Conservation (phyloP, 345 rosid species). For the Turnera subulata region DNA sequence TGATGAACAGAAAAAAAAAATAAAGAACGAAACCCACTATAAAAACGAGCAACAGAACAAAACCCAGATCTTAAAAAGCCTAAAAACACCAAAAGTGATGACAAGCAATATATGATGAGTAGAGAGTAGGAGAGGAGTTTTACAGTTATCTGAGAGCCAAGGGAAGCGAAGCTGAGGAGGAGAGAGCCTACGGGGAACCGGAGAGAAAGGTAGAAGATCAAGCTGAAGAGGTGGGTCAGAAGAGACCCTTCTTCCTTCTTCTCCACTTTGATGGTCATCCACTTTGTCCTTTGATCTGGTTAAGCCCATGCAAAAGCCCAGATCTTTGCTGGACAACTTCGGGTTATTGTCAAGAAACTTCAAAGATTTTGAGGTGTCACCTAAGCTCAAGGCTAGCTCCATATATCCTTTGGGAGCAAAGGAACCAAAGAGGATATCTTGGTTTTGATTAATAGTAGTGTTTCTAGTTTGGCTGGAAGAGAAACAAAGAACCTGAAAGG, state of each 20-base stretch:
- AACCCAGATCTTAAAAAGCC: background rate
- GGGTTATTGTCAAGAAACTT: slow-evolving; percentile 51
- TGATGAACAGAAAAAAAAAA: background rate
- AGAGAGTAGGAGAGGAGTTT: background rate
- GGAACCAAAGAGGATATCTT: background rate
- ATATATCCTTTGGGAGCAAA: slow-evolving; percentile 19
- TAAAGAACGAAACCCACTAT: background rate
- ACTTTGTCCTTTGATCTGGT: slow-evolving; percentile 24
- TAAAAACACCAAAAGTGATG: background rate
- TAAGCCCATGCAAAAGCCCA: slow-evolving; percentile 64
- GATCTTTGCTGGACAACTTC: slow-evolving; percentile 38
- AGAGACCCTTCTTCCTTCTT: slow-evolving; percentile 27
- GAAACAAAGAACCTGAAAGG: too few species aligned
- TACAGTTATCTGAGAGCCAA: slow-evolving; percentile 63
- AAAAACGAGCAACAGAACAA: background rate
- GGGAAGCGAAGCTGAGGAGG: slow-evolving; percentile 53
- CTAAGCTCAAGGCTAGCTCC: slow-evolving; percentile 89
- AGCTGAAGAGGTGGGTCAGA: slow-evolving; percentile 66
- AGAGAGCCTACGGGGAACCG: slow-evolving; percentile 38
- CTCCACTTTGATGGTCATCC: slow-evolving; percentile 7
- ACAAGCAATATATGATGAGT: background rate
- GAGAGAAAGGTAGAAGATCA: slow-evolving; percentile 58
- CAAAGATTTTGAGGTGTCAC: slow-evolving; percentile 63
- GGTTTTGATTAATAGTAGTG: background rate
- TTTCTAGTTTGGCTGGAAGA: background rate